These are phyloP conservation scores for Hyphopichia wangnamkhiaoensis DNA, from an alignment of 1,139 yeast species.

Conservation along the genomic window DNA sequence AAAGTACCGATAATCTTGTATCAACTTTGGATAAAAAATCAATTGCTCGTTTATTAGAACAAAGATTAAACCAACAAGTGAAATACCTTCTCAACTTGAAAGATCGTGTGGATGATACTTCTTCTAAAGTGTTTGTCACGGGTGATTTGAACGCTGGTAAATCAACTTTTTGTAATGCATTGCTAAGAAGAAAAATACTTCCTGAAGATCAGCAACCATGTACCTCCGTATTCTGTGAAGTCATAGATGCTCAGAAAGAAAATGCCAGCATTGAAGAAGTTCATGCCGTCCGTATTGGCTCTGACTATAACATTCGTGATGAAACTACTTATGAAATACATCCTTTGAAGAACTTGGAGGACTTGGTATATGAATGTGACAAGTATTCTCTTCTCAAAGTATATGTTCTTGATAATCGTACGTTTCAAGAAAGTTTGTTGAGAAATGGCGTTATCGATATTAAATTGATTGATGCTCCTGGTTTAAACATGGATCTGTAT, in stretches of 20 bases:
- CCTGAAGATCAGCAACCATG: slow-evolving; percentile 99
- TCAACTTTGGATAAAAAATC: slow-evolving; percentile 63
- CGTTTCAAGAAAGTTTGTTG: slow-evolving; percentile 68
- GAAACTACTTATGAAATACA: slow-evolving; percentile 64
- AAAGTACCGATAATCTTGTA: slow-evolving; percentile 43
- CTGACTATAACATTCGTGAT: slow-evolving; percentile 58
- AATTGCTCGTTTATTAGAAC: slow-evolving; percentile 64
- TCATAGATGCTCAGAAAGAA: slow-evolving; percentile 72
- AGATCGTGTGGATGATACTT: slow-evolving; percentile 85
- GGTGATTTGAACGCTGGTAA: slow-evolving; percentile 98
- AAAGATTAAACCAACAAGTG: slow-evolving; percentile 59
- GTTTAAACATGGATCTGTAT: slow-evolving; percentile 87
- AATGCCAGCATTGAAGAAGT: slow-evolving; percentile 83
- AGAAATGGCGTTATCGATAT: slow-evolving; percentile 93
- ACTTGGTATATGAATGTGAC: slow-evolving; percentile 74
- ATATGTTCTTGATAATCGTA: slow-evolving; percentile 76
- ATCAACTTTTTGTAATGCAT: slow-evolving; percentile 91
- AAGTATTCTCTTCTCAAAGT: slow-evolving; percentile 73
- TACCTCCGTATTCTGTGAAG: slow-evolving; percentile 94
- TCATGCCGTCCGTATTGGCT: slow-evolving; percentile 79
- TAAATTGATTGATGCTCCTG: slow-evolving; percentile 94
- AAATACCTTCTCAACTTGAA: slow-evolving; percentile 73
- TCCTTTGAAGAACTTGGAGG: slow-evolving; percentile 57
- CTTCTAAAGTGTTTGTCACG: slow-evolving; percentile 92
- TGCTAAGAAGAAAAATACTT: slow-evolving; percentile 71